Evolutionary conservation across 192 early-diverging fungal species (phyloP).

Genomic region (Coemansia sp.): DNA sequence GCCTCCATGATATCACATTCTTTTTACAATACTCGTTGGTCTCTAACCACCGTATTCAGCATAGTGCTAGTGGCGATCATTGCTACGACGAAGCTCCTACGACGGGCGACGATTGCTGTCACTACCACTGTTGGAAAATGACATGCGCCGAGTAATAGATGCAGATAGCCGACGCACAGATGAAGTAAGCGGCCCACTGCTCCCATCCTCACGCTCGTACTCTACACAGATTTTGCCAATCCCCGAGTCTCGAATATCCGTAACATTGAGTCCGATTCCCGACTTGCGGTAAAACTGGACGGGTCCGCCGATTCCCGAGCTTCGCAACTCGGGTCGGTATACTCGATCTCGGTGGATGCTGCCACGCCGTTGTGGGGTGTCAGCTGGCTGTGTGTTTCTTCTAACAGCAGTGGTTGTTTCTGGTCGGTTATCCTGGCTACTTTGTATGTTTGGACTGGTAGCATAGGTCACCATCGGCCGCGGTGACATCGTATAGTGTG

Average conservation of each 20-base stretch:
- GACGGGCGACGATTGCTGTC: neutral
- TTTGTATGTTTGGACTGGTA: neutral
- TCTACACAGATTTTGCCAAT: conserved; percentile 6
- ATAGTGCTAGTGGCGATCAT: neutral
- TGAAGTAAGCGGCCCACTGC: conserved; percentile 1
- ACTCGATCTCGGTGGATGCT: neutral
- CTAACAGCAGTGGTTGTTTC: neutral
- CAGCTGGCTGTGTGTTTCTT: neutral
- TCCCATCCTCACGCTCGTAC: conserved; percentile 2
- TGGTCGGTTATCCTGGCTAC: neutral
- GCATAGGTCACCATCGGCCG: neutral
- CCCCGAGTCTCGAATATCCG: neutral
- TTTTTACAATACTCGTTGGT: too few species aligned
- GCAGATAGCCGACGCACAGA: neutral
- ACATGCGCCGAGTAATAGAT: neutral
- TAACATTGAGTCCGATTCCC: neutral
- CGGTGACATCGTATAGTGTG: neutral
- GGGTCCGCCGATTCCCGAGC: conserved; percentile 1
- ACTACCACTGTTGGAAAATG: neutral
- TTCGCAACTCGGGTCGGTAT: neutral
- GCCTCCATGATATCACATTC: too few species aligned
- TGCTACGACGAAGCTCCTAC: neutral
- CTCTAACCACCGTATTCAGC: too few species aligned
- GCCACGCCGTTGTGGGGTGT: neutral
- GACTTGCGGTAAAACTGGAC: neutral